Evolutionary conservation across 2,329 filamentous ascomycete genomes (phyloP).

Genomic region (Triangularia setosa): DNA sequence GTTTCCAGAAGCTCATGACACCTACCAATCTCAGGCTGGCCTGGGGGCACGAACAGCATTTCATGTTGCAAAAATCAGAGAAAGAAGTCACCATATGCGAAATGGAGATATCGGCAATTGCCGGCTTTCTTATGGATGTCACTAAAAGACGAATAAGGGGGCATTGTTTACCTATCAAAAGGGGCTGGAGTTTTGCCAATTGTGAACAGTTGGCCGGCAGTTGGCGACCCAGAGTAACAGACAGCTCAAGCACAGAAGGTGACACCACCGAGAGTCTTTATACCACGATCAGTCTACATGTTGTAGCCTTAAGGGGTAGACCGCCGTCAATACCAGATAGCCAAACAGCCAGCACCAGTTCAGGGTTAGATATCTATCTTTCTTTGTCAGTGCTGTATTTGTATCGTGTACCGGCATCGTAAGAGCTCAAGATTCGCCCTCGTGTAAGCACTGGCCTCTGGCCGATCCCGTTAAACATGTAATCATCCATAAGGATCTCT

Average conservation of each 20-base stretch:
- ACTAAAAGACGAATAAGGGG: neutral
- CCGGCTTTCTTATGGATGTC: neutral
- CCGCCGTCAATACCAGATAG: neutral
- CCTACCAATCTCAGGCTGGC: neutral
- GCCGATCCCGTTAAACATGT: neutral
- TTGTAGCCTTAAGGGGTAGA: neutral
- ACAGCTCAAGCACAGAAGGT: neutral
- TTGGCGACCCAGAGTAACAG: neutral
- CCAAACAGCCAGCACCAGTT: neutral
- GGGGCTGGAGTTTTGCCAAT: neutral
- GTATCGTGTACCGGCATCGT: neutral
- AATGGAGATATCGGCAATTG: neutral
- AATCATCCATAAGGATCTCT: neutral
- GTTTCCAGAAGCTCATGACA: neutral
- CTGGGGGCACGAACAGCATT: neutral
- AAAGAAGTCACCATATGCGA: neutral
- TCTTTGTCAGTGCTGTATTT: neutral
- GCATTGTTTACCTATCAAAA: neutral
- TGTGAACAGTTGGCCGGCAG: neutral
- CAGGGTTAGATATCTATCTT: neutral
- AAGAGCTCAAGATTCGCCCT: neutral
- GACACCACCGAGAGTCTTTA: neutral
- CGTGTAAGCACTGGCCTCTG: neutral
- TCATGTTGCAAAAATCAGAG: neutral
- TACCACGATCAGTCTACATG: too few relatives aligned